A percentile compares a stretch with the other conserved stretches of the same genome.
Conservation (phyloP, 139 green algal genomes). For the Coelastrella sp. region DNA sequence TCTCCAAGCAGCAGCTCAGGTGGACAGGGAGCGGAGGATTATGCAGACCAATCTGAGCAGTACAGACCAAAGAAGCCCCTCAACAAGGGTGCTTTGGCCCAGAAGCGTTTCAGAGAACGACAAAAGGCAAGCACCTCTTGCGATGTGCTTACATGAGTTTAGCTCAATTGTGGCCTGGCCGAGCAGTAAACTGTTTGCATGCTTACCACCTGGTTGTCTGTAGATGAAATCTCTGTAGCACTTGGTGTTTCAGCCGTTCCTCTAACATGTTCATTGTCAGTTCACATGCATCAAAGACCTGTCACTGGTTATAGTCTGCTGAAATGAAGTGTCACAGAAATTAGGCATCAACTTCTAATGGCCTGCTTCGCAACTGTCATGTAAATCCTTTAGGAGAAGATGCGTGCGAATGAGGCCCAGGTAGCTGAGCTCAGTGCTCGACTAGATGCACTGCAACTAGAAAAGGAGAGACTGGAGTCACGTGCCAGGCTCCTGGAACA, state of each 20-base stretch:
- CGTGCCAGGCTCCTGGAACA: slow-evolving; percentile 40
- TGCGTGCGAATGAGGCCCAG: slow-evolving; percentile 42
- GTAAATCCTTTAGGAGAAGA: slow-evolving; percentile 19
- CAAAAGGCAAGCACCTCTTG: slow-evolving; percentile 20
- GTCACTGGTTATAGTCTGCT: too few relatives aligned
- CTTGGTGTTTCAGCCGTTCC: too few relatives aligned
- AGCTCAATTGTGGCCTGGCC: too few relatives aligned
- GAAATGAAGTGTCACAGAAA: background rate
- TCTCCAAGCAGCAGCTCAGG: slow-evolving; percentile 12
- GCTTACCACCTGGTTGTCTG: too few relatives aligned
- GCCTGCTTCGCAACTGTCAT: too few relatives aligned
- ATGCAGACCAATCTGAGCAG: background rate
- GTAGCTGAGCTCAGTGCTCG: slow-evolving; percentile 30
- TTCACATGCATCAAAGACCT: too few relatives aligned
- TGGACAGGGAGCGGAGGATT: slow-evolving; percentile 3
- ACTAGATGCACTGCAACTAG: slow-evolving; percentile 4
- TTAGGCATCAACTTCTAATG: background rate
- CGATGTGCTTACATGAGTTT: too few relatives aligned
- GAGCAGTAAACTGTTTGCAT: too few relatives aligned
- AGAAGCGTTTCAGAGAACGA: slow-evolving; percentile 50
- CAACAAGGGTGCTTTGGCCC: slow-evolving; percentile 36
- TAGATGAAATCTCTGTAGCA: too few relatives aligned
- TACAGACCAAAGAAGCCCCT: background rate
- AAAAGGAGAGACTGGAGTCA: slow-evolving; percentile 30
- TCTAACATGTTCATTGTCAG: too few relatives aligned